Conservation (phyloP, 441 rosid species). For the Lepidium campestre region DNA sequence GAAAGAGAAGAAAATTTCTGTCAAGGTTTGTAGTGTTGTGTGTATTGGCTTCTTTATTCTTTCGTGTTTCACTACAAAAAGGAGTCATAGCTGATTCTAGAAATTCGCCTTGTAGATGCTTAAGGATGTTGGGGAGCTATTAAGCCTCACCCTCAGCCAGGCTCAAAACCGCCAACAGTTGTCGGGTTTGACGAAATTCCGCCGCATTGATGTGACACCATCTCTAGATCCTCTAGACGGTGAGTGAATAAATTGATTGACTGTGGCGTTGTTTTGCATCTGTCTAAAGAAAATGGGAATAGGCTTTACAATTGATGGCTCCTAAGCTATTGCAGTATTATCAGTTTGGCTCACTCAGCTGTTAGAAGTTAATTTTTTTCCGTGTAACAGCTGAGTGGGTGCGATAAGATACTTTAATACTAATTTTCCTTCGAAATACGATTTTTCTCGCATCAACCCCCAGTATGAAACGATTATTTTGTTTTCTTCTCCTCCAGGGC, state of each 20-base stretch:
- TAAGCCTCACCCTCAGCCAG: slow-evolving; percentile 71
- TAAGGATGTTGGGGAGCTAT: slow-evolving; percentile 75
- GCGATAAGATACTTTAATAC: not conserved
- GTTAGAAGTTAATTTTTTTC: not conserved
- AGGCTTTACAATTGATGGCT: not conserved
- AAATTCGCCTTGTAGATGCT: slow-evolving; percentile 52
- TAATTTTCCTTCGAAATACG: not conserved
- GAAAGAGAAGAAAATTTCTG: slow-evolving; percentile 80
- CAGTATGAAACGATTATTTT: not conserved
- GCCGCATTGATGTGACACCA: slow-evolving; percentile 62
- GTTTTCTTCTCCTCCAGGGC: slow-evolving; percentile 47
- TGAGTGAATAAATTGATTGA: slow-evolving; percentile 27
- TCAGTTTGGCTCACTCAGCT: slow-evolving; percentile 3
- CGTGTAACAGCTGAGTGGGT: not conserved
- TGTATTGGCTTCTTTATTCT: not conserved
- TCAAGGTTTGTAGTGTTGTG: slow-evolving; percentile 52
- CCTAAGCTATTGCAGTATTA: not conserved
- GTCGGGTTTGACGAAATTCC: slow-evolving; percentile 79
- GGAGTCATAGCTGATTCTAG: slow-evolving; percentile 11
- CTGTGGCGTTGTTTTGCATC: not conserved
- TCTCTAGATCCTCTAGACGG: slow-evolving; percentile 79
- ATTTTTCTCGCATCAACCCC: not conserved
- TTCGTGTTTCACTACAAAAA: not conserved
- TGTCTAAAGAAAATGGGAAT: not conserved
- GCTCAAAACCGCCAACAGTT: slow-evolving; percentile 67